Base-by-base conservation (phyloP, 2,329 filamentous ascomycete genomes). In the Cladosporium sp. region DNA sequence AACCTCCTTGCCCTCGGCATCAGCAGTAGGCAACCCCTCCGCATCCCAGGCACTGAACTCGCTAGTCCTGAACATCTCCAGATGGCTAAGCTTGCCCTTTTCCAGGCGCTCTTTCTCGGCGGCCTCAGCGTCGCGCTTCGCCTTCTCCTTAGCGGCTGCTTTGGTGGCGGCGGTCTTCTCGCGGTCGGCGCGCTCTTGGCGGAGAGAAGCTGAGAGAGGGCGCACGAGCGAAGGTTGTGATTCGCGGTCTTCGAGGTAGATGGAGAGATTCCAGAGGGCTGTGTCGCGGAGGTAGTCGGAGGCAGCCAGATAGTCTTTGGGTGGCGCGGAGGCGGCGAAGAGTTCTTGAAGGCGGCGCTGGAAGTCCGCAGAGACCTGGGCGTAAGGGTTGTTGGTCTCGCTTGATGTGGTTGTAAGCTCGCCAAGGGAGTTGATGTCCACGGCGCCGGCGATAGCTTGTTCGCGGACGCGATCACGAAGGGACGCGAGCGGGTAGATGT, bases 171-270 rank as follows among this genome's bases (percentile, higher is more conserved):
- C 83, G 59, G 81, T 81, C 58, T 83, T 80, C 51, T 81, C 78
- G 3, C 82, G 78, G 2, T 74, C 75, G 0, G 68, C 68, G 13
- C 82, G 76, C 50, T 88, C 77, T 45, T 82, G 80, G 39, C 78
- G 77, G 10, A 72, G 62, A 8, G 66, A 67, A 9, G 64, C 59
- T 3, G 85, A 84, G 4, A 89, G 78, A 1, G 84, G 85, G 17
- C 85, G 81, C 60, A 96, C 87, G 32, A 96, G 80, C 0, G 91
- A 90, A 0, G 84, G 87, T n/a, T 76, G 77, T 61, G 74, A 75
- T 22, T 84, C 80, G 50, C 90, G 84, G 67, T 97, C 92, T 69
- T 97, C 92, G 1, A 97, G 84, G 68, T 95, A 95, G 58, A 97
- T 88, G 36, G 88, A 90, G 0, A 95, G 77, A 58, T 92, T 86